A percentile compares a stretch with the other conserved stretches of the same genome.
These are phyloP conservation scores for Colletotrichum liriopes DNA, from an alignment of 2,329 filamentous ascomycete species.

Conservation along the genomic window DNA sequence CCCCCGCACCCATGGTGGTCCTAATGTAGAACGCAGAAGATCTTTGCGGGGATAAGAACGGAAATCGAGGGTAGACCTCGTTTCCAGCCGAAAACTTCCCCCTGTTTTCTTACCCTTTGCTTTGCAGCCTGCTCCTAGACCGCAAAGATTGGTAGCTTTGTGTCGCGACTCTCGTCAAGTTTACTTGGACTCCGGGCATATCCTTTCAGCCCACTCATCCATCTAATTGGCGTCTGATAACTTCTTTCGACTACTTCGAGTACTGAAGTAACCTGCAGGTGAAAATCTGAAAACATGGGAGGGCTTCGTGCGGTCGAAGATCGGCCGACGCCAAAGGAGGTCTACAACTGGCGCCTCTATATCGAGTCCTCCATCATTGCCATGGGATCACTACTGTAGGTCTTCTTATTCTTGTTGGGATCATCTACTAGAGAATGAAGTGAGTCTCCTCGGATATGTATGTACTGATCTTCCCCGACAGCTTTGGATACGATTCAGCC, in stretches of 20 bases:
- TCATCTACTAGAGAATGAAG: neutral
- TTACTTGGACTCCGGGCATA: neutral
- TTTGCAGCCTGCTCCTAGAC: neutral
- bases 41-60: conserved; percentile 34
- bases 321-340: conserved; percentile 68
- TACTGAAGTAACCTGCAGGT: no score
- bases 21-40: conserved; percentile 21
- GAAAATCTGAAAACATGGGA: conserved; percentile 47
- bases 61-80: conserved; percentile 33
- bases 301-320: conserved; percentile 66
- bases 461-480: conserved; percentile 37
- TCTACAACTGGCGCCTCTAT: conserved; percentile 69
- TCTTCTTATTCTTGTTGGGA: conserved; percentile 22
- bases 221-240: neutral
- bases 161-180: neutral
- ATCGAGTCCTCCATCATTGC: conserved; percentile 63
- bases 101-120: neutral
- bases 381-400: conserved; percentile 61
- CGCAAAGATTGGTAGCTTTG: neutral
- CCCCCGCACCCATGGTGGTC: conserved; percentile 33
- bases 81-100: neutral
- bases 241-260: conserved; percentile 2
- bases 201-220: neutral
- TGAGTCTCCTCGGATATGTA: neutral
- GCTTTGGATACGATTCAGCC: conserved; percentile 68